Base-by-base conservation (phyloP, 2,329 filamentous ascomycete genomes). In the Diaporthe nobilis region DNA sequence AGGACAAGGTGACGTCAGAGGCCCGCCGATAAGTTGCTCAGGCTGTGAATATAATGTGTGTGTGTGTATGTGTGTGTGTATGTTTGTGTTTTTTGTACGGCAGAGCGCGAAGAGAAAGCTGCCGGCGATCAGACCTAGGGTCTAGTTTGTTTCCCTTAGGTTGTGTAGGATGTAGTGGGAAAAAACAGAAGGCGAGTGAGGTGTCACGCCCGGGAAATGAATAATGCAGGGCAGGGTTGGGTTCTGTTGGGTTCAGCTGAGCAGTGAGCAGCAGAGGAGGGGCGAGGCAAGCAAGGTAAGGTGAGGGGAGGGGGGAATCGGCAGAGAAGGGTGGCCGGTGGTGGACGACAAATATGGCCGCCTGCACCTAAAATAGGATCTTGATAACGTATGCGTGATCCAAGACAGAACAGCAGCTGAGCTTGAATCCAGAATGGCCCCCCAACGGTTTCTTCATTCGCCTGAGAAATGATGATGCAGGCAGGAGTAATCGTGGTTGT, bases 301-400 rank as follows among this genome's bases (percentile, higher is more conserved):
- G 58, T 47, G 60, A 47, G 61, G 37, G 20, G 63, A 4, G 31
- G 42, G 28, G 37, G 51, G 37, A 49, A 22, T 28, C 34, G 51
- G 49, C 20, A 53, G 55, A n/a, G 37, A 28, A 25, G 28, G 63
- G 60, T 63, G 67, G 61, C n/a, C 51, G 72, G 51, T 42, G 51
- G 72, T 55, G 55, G 72, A 61, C 55, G 51, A 42, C 61, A 51
- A 58, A 61, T 55, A 42, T 34, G 65, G 75, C 65, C 67, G 65
- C 37, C 44, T 47, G 72, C 75, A 75, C 57, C 72, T 72, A 76
- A 76, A 76, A 76, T 76, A 75, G 53, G 68, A 75, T 28, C 28
- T 12, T 53, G 72, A 13, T 61, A 73, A 73, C 74, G 74, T 75
- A 72, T 67, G 73, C 51, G 58, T 72, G 68, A 55, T 53, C 51